phyloP scores from a whole-genome alignment of 768 basidiomycete genomes.

The Collybia nuda region DNA sequence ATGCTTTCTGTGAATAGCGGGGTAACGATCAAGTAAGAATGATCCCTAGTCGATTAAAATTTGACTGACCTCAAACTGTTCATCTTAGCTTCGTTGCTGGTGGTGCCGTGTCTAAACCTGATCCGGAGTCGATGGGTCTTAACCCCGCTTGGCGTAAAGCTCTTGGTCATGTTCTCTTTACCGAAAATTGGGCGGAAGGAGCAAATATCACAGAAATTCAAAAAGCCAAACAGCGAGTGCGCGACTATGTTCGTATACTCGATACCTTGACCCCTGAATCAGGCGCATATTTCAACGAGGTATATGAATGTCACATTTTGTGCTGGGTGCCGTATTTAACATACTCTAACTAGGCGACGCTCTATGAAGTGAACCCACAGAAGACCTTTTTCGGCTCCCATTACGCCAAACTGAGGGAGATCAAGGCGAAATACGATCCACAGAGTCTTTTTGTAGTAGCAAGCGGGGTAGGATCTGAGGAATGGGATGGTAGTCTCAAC shows the following conservation, averaged over 20 bases:
- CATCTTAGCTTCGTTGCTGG: conserved; percentile 20
- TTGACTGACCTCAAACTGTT: too few relatives aligned
- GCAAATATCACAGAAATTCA: conserved; percentile 7
- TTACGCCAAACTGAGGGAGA: conserved; percentile 34
- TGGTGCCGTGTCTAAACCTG: conserved; percentile 36
- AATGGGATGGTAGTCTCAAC: conserved; percentile 35
- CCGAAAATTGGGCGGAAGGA: conserved; percentile 26
- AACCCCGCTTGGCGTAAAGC: conserved; percentile 49
- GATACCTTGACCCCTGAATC: conserved; percentile 29
- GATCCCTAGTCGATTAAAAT: background rate
- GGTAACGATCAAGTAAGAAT: conserved; percentile 20
- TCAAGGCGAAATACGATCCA: conserved; percentile 48
- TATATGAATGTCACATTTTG: conserved; percentile 7
- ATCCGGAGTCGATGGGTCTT: conserved; percentile 36
- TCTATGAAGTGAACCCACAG: conserved; percentile 38
- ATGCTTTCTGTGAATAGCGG: conserved; percentile 17
- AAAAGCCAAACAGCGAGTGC: conserved; percentile 9
- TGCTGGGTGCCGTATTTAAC: background rate
- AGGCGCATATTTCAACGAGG: conserved; percentile 52
- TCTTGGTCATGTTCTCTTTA: conserved; percentile 24
- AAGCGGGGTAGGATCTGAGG: conserved; percentile 49
- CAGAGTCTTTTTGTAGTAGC: conserved; percentile 41
- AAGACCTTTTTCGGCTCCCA: conserved; percentile 47
- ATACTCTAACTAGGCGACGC: conserved; percentile 31
- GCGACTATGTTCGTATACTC: conserved; percentile 16